phyloP scores from a whole-genome alignment of 345 rosid genomes.

The Boechera stricta region DNA sequence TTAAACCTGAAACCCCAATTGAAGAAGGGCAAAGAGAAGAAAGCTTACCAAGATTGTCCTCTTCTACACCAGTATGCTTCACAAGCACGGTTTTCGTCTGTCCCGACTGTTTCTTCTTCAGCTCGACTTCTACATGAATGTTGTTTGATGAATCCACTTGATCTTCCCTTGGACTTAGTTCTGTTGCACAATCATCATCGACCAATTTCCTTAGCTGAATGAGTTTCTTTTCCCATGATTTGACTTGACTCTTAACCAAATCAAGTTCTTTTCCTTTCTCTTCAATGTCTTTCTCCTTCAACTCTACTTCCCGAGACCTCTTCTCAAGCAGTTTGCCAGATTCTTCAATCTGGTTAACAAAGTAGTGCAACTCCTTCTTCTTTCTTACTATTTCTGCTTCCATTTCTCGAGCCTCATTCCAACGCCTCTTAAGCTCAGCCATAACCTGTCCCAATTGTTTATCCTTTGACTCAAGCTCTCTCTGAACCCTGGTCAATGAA shows the following conservation, averaged over 20 bases:
- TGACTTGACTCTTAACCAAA: conserved; percentile 8
- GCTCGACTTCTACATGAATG: background rate
- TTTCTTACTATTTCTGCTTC: conserved; percentile 8
- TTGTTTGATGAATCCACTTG: background rate
- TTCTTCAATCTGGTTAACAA: conserved; percentile 11
- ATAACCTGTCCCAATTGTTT: background rate
- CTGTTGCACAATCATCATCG: background rate
- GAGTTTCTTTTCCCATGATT: conserved; percentile 19
- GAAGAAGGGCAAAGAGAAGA: background rate
- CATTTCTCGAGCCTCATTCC: conserved; percentile 1
- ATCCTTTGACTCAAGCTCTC: background rate
- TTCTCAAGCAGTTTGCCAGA: conserved; percentile 3
- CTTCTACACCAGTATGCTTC: conserved; percentile 8
- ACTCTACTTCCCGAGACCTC: conserved; percentile 3
- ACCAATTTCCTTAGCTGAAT: conserved; percentile 1
- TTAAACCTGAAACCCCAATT: conserved; percentile 14
- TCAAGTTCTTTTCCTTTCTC: conserved; percentile 19
- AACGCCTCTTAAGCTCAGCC: conserved; percentile 9
- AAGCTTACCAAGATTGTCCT: conserved; percentile 9
- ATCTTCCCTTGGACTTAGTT: background rate
- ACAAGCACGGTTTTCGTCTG: background rate
- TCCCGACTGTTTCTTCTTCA: background rate
- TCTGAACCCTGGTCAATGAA: background rate
- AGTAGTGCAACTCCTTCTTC: background rate
- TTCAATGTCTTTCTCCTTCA: conserved; percentile 12